Conservation (phyloP, 345 rosid genomes). For the Luvunga scandens region DNA sequence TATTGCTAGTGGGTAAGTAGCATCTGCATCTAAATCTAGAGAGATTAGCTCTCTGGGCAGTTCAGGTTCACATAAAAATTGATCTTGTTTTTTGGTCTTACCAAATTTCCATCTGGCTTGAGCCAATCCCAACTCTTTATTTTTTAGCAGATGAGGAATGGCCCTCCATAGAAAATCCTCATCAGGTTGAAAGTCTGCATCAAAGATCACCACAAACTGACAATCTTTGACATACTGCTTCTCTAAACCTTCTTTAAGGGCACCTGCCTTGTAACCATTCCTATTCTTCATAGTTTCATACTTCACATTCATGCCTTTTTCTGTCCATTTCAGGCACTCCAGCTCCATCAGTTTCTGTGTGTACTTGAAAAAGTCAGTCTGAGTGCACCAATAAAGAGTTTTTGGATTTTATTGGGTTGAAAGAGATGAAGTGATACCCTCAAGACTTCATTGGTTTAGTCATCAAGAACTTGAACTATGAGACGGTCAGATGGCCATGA, state of each 20-base stretch:
- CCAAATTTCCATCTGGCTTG: slow-evolving; percentile 39
- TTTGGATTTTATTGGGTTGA: background rate
- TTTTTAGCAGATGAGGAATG: slow-evolving; percentile 27
- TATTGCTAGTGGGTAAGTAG: background rate
- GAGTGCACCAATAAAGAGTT: background rate
- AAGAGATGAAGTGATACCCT: slow-evolving; percentile 9
- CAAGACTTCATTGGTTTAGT: slow-evolving; percentile 28
- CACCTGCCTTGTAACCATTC: slow-evolving; percentile 36
- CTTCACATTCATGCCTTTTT: slow-evolving; percentile 30
- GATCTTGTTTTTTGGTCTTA: background rate
- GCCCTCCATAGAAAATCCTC: slow-evolving; percentile 30
- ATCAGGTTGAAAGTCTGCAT: slow-evolving; percentile 43
- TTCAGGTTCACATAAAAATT: background rate
- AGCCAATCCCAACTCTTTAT: slow-evolving; percentile 32
- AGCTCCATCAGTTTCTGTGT: slow-evolving; percentile 34
- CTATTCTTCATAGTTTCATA: slow-evolving; percentile 33
- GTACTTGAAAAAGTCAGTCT: background rate
- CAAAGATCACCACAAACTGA: slow-evolving; percentile 35
- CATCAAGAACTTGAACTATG: slow-evolving; percentile 37
- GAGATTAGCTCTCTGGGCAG: too few species aligned
- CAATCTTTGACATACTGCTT: slow-evolving; percentile 28
- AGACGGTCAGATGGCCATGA: slow-evolving; percentile 34
- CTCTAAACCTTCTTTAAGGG: slow-evolving; percentile 31
- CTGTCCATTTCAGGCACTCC: slow-evolving; percentile 33
- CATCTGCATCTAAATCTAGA: background rate